phyloP scores from a whole-genome alignment of 2,329 filamentous ascomycete species.

The Trichophyton benhamiae region DNA sequence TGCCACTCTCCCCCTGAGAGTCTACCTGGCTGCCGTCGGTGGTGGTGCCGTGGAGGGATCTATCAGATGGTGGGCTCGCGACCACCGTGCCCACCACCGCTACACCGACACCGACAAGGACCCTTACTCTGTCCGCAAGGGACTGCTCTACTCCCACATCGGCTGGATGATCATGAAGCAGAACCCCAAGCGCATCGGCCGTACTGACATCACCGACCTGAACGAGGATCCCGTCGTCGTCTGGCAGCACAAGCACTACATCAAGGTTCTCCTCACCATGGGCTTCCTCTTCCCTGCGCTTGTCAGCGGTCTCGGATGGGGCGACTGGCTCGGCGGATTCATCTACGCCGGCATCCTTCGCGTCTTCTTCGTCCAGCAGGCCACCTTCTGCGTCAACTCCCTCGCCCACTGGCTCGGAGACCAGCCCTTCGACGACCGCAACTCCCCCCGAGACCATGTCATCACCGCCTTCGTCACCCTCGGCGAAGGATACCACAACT shows the following conservation, averaged over 20 bases:
- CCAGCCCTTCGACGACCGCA: slow-evolving; percentile 85
- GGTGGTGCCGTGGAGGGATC: slow-evolving; percentile 77
- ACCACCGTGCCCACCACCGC: slow-evolving; percentile 77
- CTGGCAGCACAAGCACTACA: slow-evolving; percentile 79
- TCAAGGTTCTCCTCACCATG: slow-evolving; percentile 68
- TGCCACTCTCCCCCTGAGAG: slow-evolving; percentile 59
- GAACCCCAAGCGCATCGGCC: slow-evolving; percentile 77
- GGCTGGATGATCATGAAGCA: slow-evolving; percentile 93
- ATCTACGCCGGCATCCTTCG: slow-evolving; percentile 76
- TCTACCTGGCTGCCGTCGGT: slow-evolving; percentile 70
- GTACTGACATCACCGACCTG: slow-evolving; percentile 76
- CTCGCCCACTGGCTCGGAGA: slow-evolving; percentile 84
- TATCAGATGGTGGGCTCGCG: slow-evolving; percentile 78
- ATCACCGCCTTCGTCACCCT: slow-evolving; percentile 76
- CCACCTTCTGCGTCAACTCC: slow-evolving; percentile 87
- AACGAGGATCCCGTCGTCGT: slow-evolving; percentile 77
- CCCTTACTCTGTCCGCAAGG: slow-evolving; percentile 82
- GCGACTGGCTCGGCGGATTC: slow-evolving; percentile 69
- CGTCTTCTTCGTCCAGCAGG: slow-evolving; percentile 83
- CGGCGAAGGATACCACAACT: slow-evolving; percentile 87
- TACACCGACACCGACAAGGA: slow-evolving; percentile 91
- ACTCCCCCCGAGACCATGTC: slow-evolving; percentile 78
- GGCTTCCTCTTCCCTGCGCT: slow-evolving; percentile 62
- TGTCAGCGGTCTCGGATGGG: slow-evolving; percentile 66
- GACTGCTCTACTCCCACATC: slow-evolving; percentile 68